Base-by-base conservation (phyloP, 164 flowering plant genomes). In the Piper betle region DNA sequence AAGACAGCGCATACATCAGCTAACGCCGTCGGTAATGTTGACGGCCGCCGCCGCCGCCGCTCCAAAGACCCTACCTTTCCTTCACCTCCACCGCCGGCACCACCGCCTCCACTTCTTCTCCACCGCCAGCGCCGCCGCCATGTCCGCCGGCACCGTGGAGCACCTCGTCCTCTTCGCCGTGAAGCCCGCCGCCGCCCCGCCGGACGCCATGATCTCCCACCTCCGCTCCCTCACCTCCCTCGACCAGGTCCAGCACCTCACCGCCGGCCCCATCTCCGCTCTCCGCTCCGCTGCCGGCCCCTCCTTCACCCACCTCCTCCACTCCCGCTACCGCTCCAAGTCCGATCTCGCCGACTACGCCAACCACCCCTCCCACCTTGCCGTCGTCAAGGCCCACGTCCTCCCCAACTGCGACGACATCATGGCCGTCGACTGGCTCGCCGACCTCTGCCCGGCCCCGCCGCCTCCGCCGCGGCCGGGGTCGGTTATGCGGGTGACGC, bases 161-260 rank as follows among this genome's bases (percentile, higher is more conserved):
- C 95, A 87, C 75, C 19, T 85, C 16, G 95, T 87, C 62, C 83
- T 87, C 64, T 84, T 87, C 86, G 80, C 81, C 61, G 81, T 81
- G 69, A 83, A 79, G 42, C 68, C 65, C 52, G 69, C 64, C 53
- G 65, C 83, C 6, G 78, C 70, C 53, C 68, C 76, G 57, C 64
- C 79, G 72, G 64, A 57, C 71, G 52, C 77, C 66, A 82, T 84
- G 91, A 3, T 83, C 72, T 71, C 42, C 67, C 64, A 65, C 20
- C 79, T 84, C 53, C 74, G 72, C 70, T 62, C 59, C 59, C 78
- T 87, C 37, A 39, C 12, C 39, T 66, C 95, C 4, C 83, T 87
- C 37, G 70, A 68, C 37, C 61, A 66, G 3, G 85, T 82, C 54
- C 78, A 77, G 52, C 82, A 80, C 64, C 70, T 88, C 59, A 42